phyloP scores from a whole-genome alignment of 495 filamentous ascomycete genomes.

The Lasiosphaeria miniovina region DNA sequence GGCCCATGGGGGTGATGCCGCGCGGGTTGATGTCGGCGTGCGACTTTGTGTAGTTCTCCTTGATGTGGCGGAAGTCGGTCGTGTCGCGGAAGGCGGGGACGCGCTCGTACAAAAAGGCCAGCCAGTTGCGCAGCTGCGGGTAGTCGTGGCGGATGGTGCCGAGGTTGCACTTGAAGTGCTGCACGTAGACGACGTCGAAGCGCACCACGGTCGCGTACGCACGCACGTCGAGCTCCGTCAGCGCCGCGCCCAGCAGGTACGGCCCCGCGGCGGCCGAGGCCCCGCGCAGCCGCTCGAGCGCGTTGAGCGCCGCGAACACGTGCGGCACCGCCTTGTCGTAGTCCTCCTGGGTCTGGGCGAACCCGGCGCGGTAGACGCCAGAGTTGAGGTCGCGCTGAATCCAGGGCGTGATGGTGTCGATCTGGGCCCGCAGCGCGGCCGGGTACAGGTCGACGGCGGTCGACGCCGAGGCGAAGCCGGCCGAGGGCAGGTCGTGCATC shows the following conservation, averaged over 20 bases:
- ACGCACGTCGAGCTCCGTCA: conserved; percentile 82
- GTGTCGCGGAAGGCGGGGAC: conserved; percentile 58
- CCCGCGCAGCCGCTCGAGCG: background rate
- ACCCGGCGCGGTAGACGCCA: conserved; percentile 48
- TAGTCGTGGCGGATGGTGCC: conserved; percentile 78
- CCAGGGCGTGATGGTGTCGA: conserved; percentile 79
- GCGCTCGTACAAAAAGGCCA: conserved; percentile 66
- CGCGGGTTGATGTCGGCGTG: conserved; percentile 50
- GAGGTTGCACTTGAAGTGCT: conserved; percentile 93
- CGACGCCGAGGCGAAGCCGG: conserved; percentile 15
- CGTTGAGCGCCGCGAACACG: conserved; percentile 5
- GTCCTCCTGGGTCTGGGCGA: conserved; percentile 64
- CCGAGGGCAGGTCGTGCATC: conserved; percentile 58
- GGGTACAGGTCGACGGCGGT: conserved; percentile 74
- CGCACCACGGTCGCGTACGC: conserved; percentile 78
- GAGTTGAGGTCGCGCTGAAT: conserved; percentile 59
- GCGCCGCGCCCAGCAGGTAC: conserved; percentile 62
- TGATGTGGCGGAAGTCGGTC: conserved; percentile 63
- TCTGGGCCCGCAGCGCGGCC: conserved; percentile 51
- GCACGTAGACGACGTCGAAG: conserved; percentile 86
- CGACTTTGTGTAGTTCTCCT: conserved; percentile 55
- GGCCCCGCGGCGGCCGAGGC: conserved; percentile 27
- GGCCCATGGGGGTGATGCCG: conserved; percentile 63
- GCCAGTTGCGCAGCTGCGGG: conserved; percentile 65
- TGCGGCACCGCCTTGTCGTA: conserved; percentile 50